phyloP scores from a whole-genome alignment of 441 rosid species.

The Gossypium gossypioides region DNA sequence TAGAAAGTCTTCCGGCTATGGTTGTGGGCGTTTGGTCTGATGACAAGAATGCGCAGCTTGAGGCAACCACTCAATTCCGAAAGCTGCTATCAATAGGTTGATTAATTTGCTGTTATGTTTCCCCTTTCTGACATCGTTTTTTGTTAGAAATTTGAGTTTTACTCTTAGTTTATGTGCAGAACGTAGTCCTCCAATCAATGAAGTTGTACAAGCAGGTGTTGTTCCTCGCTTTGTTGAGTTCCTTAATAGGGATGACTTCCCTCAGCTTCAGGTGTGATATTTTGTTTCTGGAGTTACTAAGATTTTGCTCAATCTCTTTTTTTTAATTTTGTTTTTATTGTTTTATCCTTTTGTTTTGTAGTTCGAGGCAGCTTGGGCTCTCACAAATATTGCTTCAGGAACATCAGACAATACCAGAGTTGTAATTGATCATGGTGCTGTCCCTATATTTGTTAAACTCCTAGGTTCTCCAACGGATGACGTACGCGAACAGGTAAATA shows the following conservation, averaged over 20 bases:
- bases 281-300: neutral
- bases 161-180: slow-evolving; percentile 23
- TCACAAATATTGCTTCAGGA: slow-evolving; percentile 55
- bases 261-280: slow-evolving; percentile 36
- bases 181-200: slow-evolving; percentile 41
- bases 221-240: slow-evolving; percentile 49
- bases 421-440: slow-evolving; percentile 52
- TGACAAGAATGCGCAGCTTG: slow-evolving; percentile 30
- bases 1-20: slow-evolving; percentile 33
- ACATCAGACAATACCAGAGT: slow-evolving; percentile 56
- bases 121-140: neutral
- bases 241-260: slow-evolving; percentile 39
- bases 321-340: neutral
- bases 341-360: slow-evolving; percentile 3
- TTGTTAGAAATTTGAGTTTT: neutral
- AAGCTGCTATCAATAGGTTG: slow-evolving; percentile 44
- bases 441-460: slow-evolving; percentile 42
- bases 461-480: slow-evolving; percentile 31
- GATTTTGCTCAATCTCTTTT: neutral
- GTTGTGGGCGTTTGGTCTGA: slow-evolving; percentile 36
- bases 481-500: slow-evolving; percentile 45
- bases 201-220: slow-evolving; percentile 42
- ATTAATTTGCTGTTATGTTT: neutral
- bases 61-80: slow-evolving; percentile 37
- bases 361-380: slow-evolving; percentile 69